Base-by-base conservation (phyloP, 2,329 filamentous ascomycete species). In the Fusarium oxysporum region DNA sequence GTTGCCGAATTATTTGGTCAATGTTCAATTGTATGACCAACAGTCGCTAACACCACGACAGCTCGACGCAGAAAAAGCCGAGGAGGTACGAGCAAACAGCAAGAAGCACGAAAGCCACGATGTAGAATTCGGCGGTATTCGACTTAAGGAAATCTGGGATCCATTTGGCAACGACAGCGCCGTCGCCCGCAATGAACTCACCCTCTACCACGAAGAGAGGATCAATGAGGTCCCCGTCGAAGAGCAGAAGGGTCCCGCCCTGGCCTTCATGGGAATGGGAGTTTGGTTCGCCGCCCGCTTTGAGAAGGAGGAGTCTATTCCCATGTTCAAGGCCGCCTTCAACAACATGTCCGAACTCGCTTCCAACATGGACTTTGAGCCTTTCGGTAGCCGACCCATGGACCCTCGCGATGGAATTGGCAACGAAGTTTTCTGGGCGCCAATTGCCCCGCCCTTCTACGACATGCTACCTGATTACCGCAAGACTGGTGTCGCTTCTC, bases 101-200 rank as follows among this genome's bases (percentile, higher is more conserved):
- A 32, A 62, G 30, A 74, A 74, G 60, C 71, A 74, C 48, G 64
- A 71, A 28, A 72, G 69, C 14, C 71, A 74, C 48, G 71, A 74
- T 38, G 56, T 74, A 54, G 68, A 70, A 37, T 63, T 74, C n/a
- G 72, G 61, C 13, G 72, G 63, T 5, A 61, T 74, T 21, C 72
- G 72, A 30, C 58, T 74, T 11, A 54, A 66, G 25, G 91, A 90
- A 65, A 78, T 90, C 16, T 92, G 89, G 88, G 90, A 92, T 78
- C 90, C 90, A 4, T 90, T 85, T 21, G 74, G 68, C 33, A 73
- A 75, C 35, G 69, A 68, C 28, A 73, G 59, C 47, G 54, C 60
- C 23, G 53, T 62, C 5, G 70, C 59, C 38, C 71, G 54, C 19
- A 67, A 75, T 11, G 71, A 78, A 47, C 69, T 81, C 33, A n/a